These are phyloP conservation scores for Cladophialophora bantiana DNA, from an alignment of 2,329 filamentous ascomycete genomes.

Conservation along the genomic window DNA sequence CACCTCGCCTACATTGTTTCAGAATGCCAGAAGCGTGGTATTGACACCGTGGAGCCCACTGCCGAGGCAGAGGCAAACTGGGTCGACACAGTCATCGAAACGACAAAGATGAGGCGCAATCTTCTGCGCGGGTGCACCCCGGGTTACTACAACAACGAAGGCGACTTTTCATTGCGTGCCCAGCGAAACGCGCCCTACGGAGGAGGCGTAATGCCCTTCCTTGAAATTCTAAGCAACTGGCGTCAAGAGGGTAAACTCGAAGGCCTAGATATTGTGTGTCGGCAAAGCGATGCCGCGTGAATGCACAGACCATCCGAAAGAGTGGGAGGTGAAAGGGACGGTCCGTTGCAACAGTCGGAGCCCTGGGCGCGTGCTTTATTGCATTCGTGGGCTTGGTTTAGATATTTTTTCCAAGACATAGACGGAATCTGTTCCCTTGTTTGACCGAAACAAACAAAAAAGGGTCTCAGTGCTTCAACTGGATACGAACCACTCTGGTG, in stretches of 20 bases:
- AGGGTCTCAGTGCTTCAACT: too few species aligned
- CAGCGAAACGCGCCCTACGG: slow-evolving; percentile 30
- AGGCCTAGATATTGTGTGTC: slow-evolving; percentile 23
- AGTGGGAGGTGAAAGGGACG: background rate
- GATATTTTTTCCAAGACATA: too few species aligned
- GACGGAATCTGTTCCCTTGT: too few species aligned
- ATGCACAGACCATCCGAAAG: background rate
- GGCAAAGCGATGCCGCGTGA: background rate
- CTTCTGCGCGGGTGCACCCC: slow-evolving; percentile 34
- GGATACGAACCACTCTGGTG: too few species aligned
- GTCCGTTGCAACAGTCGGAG: too few species aligned
- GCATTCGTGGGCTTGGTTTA: too few species aligned
- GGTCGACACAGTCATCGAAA: slow-evolving; percentile 27
- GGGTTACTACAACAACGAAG: slow-evolving; percentile 37
- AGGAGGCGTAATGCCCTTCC: slow-evolving; percentile 24
- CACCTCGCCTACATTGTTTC: slow-evolving; percentile 34
- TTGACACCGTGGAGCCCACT: slow-evolving; percentile 30
- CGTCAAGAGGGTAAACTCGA: slow-evolving; percentile 28
- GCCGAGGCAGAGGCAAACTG: slow-evolving; percentile 30
- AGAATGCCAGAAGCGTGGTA: slow-evolving; percentile 23
- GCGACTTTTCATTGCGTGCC: background rate
- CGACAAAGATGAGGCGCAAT: slow-evolving; percentile 10
- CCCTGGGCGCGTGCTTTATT: too few species aligned
- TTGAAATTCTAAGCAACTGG: slow-evolving; percentile 33
- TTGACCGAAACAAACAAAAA: too few species aligned